A percentile compares a stretch with the other conserved stretches of the same genome.
phyloP scores from a whole-genome alignment of 257 asterid species.

The Scutellaria minor region DNA sequence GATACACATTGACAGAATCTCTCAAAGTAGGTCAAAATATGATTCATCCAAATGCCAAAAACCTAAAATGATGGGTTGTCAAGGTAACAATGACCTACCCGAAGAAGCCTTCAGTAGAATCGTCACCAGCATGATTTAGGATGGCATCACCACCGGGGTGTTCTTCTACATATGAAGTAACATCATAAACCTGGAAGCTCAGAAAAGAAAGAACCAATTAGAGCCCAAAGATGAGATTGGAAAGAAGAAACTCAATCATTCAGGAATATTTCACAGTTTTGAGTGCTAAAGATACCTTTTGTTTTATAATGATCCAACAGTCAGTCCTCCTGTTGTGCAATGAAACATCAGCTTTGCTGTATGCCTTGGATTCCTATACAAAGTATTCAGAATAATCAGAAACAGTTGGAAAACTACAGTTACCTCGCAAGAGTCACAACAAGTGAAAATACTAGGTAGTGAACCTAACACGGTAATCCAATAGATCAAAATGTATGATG shows the following conservation, averaged over 20 bases:
- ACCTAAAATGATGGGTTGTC: background rate
- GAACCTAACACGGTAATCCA: background rate
- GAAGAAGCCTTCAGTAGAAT: constrained; percentile 89
- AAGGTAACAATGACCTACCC: constrained; percentile 51
- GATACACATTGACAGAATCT: background rate
- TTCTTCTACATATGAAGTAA: constrained; percentile 89
- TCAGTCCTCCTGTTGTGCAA: constrained; percentile 83
- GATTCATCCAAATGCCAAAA: background rate
- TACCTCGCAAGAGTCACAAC: background rate
- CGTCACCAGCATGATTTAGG: constrained; percentile 87
- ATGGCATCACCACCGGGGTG: constrained; percentile 99
- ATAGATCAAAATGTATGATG: background rate
- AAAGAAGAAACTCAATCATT: background rate
- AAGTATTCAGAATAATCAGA: constrained; percentile 18
- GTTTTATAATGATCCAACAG: constrained; percentile 96
- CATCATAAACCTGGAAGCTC: constrained; percentile 78
- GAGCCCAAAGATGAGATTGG: too few relatives aligned
- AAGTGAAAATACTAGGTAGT: too few relatives aligned
- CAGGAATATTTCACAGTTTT: background rate
- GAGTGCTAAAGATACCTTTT: constrained; percentile 56
- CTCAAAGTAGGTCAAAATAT: background rate
- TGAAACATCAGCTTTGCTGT: constrained; percentile 72
- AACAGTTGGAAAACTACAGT: background rate
- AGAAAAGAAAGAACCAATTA: background rate
- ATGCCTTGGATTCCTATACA: constrained; percentile 56